phyloP scores from a whole-genome alignment of 225 moss, liverwort and hornwort genomes.

The Asterella californica region DNA sequence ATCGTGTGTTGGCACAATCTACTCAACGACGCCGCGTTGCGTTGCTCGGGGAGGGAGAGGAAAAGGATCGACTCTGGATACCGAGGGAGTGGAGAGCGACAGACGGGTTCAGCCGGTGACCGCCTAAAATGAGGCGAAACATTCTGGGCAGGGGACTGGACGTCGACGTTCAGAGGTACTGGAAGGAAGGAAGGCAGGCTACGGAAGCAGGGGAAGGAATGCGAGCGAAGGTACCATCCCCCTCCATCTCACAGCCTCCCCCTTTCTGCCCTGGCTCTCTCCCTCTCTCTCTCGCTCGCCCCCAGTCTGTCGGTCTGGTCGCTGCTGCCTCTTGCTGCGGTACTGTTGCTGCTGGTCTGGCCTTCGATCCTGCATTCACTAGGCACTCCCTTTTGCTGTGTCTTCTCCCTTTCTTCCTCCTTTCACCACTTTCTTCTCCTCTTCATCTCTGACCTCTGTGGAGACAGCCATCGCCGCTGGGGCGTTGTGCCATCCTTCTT shows the following conservation, averaged over 20 bases:
- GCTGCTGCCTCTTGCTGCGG: neutral
- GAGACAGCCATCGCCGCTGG: constrained; percentile 30
- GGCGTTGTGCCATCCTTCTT: constrained; percentile 24
- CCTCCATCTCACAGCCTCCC: neutral
- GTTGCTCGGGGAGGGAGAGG: neutral
- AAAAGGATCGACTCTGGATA: too few relatives aligned
- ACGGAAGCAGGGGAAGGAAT: too few relatives aligned
- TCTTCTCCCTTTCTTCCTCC: constrained; percentile 1
- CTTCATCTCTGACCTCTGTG: constrained; percentile 15
- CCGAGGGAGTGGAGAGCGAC: neutral
- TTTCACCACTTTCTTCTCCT: constrained; percentile 6
- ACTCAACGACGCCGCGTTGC: neutral
- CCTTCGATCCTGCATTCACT: neutral
- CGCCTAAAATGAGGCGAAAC: neutral
- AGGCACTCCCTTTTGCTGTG: neutral
- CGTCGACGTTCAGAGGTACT: neutral
- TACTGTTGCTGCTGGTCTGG: too few relatives aligned
- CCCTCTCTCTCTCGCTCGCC: neutral
- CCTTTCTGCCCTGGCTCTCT: neutral
- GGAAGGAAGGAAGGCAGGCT: neutral
- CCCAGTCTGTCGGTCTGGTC: neutral
- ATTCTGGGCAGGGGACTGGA: neutral
- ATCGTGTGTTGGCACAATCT: neutral
- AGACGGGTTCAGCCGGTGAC: neutral
- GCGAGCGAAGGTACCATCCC: neutral